These are phyloP conservation scores for Phalaenopsis equestris DNA, from an alignment of 106 monocot genomes.

Conservation along the genomic window DNA sequence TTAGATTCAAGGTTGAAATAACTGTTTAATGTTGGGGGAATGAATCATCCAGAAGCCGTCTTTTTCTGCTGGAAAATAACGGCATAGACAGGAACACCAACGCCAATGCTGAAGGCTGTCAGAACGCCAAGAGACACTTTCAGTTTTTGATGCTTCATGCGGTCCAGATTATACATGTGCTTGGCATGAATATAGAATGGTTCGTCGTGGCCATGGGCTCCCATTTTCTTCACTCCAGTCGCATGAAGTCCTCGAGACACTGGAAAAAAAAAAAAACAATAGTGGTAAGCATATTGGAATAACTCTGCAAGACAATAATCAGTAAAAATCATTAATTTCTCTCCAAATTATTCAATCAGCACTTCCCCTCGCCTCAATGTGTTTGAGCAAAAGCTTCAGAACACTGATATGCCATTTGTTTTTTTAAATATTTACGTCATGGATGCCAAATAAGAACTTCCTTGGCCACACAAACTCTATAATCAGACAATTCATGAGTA, in stretches of 20 bases:
- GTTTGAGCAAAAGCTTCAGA: too few species aligned
- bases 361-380: too few species aligned
- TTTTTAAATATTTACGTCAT: too few species aligned
- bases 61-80: conserved; percentile 95
- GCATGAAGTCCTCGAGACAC: conserved; percentile 60
- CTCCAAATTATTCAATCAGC: too few species aligned
- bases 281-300: background rate
- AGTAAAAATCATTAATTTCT: too few species aligned
- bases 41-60: conserved; percentile 59
- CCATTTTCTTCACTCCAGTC: conserved; percentile 74
- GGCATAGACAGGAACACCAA: conserved; percentile 66
- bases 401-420: too few species aligned
- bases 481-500: too few species aligned
- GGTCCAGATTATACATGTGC: conserved; percentile 96
- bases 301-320: too few species aligned
- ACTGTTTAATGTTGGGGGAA: background rate
- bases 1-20: background rate
- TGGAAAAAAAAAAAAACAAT: background rate
- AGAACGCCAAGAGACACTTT: conserved; percentile 59
- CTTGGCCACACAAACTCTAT: too few species aligned
- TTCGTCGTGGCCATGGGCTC: conserved; percentile 59
- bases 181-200: conserved; percentile 80
- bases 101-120: conserved; percentile 70
- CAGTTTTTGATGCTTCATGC: conserved; percentile 78
- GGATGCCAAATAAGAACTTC: too few species aligned